Conservation (phyloP, 202 grass and related monocot genomes). For the Dendrocalamus latiflorus region DNA sequence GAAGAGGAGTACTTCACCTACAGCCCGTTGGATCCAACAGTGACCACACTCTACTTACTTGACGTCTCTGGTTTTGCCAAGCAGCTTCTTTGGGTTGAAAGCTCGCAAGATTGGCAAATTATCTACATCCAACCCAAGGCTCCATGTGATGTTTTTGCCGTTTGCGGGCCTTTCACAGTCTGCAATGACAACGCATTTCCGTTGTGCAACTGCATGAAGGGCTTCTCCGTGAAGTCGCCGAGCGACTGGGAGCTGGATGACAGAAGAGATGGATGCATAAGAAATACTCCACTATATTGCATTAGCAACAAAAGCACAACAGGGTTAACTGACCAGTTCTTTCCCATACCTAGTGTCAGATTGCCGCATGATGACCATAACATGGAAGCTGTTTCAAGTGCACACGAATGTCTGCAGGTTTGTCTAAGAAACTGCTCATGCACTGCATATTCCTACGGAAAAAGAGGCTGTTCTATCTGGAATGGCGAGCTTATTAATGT, state of each 20-base stretch:
- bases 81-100: no score
- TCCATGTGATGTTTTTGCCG: no score
- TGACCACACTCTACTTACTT: no score
- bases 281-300: slow-evolving; percentile 10
- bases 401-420: not conserved
- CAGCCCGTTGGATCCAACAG: no score
- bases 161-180: not conserved
- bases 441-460: not conserved
- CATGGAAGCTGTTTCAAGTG: not conserved
- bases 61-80: no score
- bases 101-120: no score
- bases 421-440: not conserved
- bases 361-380: not conserved
- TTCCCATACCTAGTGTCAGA: slow-evolving; percentile 7
- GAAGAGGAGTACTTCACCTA: no score
- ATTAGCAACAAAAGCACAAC: not conserved
- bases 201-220: not conserved
- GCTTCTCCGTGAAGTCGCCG: slow-evolving; percentile 5
- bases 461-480: not conserved
- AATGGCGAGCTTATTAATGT: not conserved
- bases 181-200: not conserved
- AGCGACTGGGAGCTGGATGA: not conserved
- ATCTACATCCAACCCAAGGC: no score
- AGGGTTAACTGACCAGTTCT: not conserved
- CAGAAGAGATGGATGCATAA: not conserved